Base-by-base conservation (phyloP, 768 basidiomycete genomes). In the Trametes sanguinea region DNA sequence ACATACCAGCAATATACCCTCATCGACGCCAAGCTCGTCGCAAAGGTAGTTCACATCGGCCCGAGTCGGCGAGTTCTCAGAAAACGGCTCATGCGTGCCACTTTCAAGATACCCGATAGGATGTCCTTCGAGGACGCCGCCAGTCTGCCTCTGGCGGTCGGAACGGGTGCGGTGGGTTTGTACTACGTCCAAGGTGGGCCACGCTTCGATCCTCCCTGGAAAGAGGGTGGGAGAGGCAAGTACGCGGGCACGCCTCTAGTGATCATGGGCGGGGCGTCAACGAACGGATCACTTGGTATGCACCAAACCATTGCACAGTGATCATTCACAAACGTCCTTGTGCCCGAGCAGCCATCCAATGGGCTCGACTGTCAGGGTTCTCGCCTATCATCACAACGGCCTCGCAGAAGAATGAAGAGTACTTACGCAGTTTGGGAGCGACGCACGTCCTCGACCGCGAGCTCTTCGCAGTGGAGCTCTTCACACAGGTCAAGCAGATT, bases 231-330 rank as follows among this genome's bases (percentile, higher is more conserved):
- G 1, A 62, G 53, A 17, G 71, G 71, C 13, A 73, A 74, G 44
- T 75, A 76, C 57, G 57, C 59, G 2, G 71, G 66, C 0, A 62
- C 64, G 33, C 74, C 75, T 4, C 61, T 78, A 9, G 46, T 72
- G 39, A 53, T 74, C 44, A 52, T 22, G 22, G 22, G 22, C 22
- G 22, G 22, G 22, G 22, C 22, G 22, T 22, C 22, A 22, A 22
- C 22, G 22, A 22, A 22, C 22, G 22, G 22, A 22, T 22, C 22
- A 22, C 22, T 22, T 22, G 22, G 22, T 22, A 22, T 22, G 22
- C 22, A 22, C 22, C 22, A 22, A 22, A 22, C 22, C 22, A 67
- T 30, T 69, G 69, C 11, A 70, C 68, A 3, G 43, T 68, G 3
- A 64, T 60, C 16, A 64, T 61, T 32, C 67, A 71, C 14, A 71